Evolutionary conservation across 768 basidiomycete genomes (phyloP), one percentile per base, ranked within the genome.

Genomic region (Mycena indigotica): DNA sequence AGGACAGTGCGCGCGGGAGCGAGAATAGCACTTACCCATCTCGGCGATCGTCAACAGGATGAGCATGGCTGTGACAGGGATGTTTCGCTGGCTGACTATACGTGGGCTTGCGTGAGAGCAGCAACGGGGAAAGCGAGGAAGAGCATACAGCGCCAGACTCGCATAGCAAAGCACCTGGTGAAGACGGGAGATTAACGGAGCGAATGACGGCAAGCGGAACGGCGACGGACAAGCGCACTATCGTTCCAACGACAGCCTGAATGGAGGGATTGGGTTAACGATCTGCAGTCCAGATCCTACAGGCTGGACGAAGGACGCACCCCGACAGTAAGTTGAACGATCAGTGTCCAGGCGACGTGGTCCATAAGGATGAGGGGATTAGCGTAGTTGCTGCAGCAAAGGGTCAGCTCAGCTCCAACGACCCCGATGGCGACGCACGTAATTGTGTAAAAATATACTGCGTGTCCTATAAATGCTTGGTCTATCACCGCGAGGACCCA

Each of bases 91-190:
- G 71, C 85, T 86, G 64, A 87, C 85, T 86, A 57, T 35, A 8
- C 10, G 17, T 28, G 52, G 48, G 6, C n/a, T 26, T 21, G 51
- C 56, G 17, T 16, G 48, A 53, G 26, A 28, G 62, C 16, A 61
- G 28, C 41, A 50, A 40, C 19, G 23, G 16, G 51, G 25, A 53
- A n/a, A 12, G 25, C 24, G 2, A 28, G 26, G 15, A n/a, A 35
- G 39, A 52, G 4, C 46, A 26, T 68, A 85, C 85, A 87, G 69
- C 84, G 70, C 84, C 84, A 87, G 13, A 86, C 84, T 15, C 85
- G 81, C 70, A 85, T 72, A 1, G 82, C 75, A 56, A 85, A 87
- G 49, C 77, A 76, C 35, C 84, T 86, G 50, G 6, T 17, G 24
- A 48, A 25, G 29, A 16, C 60, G 16, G 44, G 29, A 52, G 8